Percentiles rank a stretch among this genome's conserved stretches.
phyloP scores from a whole-genome alignment of 805 yeast genomes.

The Candida vaughaniae region DNA sequence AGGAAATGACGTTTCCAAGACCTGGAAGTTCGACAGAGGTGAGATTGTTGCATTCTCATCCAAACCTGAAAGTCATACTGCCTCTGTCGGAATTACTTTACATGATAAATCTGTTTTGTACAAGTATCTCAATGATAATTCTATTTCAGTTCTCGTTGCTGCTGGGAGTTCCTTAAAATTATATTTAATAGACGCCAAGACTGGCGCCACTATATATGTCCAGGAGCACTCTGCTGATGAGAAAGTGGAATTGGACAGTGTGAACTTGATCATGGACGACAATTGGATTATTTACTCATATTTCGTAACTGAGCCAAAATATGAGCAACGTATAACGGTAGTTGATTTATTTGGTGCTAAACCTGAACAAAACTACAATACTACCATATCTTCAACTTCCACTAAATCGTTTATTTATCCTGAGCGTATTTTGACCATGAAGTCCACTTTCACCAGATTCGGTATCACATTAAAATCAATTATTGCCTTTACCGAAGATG shows the following conservation, averaged over 20 bases:
- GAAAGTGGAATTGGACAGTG: slow-evolving; percentile 35
- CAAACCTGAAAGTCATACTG: slow-evolving; percentile 23
- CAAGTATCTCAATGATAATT: slow-evolving; percentile 77
- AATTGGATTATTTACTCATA: slow-evolving; percentile 78
- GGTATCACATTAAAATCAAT: slow-evolving; percentile 52
- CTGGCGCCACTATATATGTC: slow-evolving; percentile 61
- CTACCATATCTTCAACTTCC: slow-evolving; percentile 23
- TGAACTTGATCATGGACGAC: slow-evolving; percentile 69
- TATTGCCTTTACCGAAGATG: slow-evolving; percentile 54
- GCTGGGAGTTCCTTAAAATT: slow-evolving; percentile 35
- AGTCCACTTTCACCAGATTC: slow-evolving; percentile 37
- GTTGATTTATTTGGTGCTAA: slow-evolving; percentile 71
- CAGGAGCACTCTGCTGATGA: slow-evolving; percentile 41
- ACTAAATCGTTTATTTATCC: slow-evolving; percentile 64
- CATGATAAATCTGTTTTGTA: slow-evolving; percentile 74
- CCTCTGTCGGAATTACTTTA: slow-evolving; percentile 66
- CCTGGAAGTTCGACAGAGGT: slow-evolving; percentile 31
- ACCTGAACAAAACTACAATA: slow-evolving; percentile 22
- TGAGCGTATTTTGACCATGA: slow-evolving; percentile 50
- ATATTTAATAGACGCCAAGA: slow-evolving; percentile 61
- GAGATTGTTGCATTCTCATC: slow-evolving; percentile 14
- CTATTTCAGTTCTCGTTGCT: slow-evolving; percentile 49
- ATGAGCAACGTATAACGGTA: slow-evolving; percentile 58
- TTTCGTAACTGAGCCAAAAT: slow-evolving; percentile 48
- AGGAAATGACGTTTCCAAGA: slow-evolving; percentile 14